phyloP scores from a whole-genome alignment of 2,329 filamentous ascomycete genomes.

The Anthostomella pinea region DNA sequence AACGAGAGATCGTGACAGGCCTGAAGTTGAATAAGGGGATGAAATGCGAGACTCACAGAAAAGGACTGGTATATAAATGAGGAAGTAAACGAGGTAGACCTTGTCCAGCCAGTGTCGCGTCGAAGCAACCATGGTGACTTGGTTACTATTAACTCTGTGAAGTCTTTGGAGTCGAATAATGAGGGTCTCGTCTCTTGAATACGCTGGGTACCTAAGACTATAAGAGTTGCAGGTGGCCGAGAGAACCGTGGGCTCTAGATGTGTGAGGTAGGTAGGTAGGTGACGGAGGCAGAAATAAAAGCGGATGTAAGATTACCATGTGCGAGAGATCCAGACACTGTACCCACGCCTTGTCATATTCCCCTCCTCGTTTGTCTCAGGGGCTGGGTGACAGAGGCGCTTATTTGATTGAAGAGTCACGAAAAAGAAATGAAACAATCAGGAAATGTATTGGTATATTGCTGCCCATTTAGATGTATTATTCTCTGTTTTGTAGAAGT shows the following conservation, averaged over 20 bases:
- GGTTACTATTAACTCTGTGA: too few relatives aligned
- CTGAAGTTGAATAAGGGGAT: too few relatives aligned
- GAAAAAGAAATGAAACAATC: too few relatives aligned
- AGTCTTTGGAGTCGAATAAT: neutral
- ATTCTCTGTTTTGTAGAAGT: too few relatives aligned
- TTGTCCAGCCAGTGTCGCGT: slow-evolving; percentile 26
- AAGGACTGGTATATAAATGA: slow-evolving; percentile 32
- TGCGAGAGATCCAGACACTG: neutral
- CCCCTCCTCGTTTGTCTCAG: neutral
- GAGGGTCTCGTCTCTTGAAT: too few relatives aligned
- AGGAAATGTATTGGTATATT: too few relatives aligned
- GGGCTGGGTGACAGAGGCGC: neutral
- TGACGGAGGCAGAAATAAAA: neutral
- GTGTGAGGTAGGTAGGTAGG: neutral
- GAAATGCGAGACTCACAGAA: slow-evolving; percentile 27
- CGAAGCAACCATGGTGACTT: slow-evolving; percentile 20
- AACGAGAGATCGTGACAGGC: too few relatives aligned
- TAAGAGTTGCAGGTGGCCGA: neutral
- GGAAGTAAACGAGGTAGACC: slow-evolving; percentile 32
- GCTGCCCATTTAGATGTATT: too few relatives aligned
- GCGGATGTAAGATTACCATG: neutral
- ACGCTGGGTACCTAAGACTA: too few relatives aligned
- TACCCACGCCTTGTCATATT: neutral
- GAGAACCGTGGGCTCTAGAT: neutral
- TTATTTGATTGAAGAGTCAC: too few relatives aligned